Percentiles rank a stretch among this genome's conserved stretches.
Evolutionary conservation across 768 basidiomycete genomes (phyloP).

Genomic region (Gyrodon lividus): DNA sequence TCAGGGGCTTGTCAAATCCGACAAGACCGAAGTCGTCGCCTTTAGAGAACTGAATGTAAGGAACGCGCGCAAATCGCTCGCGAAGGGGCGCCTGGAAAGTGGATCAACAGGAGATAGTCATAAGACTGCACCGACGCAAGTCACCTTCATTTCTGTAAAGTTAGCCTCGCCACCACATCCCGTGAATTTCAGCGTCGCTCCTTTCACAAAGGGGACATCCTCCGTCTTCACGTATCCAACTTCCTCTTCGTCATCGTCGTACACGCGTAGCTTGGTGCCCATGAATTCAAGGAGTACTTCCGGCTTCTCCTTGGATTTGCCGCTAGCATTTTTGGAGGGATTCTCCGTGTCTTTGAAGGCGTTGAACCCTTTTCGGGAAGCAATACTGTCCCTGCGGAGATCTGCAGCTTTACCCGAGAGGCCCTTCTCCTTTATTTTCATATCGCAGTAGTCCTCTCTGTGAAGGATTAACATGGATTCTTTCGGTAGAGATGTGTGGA

Average conservation of each 20-base stretch:
- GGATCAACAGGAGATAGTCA: not conserved
- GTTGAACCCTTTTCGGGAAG: constrained; percentile 63
- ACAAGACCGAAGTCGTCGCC: constrained; percentile 49
- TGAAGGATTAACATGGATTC: not conserved
- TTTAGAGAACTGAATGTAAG: constrained; percentile 47
- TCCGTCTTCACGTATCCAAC: constrained; percentile 41
- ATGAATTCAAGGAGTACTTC: constrained; percentile 76
- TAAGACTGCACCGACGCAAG: not conserved
- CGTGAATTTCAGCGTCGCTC: constrained; percentile 47
- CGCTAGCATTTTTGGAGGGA: constrained; percentile 32
- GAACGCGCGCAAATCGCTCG: constrained; percentile 45
- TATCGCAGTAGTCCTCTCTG: constrained; percentile 85
- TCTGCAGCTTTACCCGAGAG: constrained; percentile 70
- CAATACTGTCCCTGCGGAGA: constrained; percentile 54
- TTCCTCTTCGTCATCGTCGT: constrained; percentile 50
- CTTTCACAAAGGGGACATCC: constrained; percentile 43
- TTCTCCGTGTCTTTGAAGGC: constrained; percentile 71
- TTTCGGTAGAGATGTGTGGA: not conserved
- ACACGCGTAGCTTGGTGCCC: constrained; percentile 65
- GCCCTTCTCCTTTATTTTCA: constrained; percentile 96
- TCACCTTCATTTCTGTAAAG: constrained; percentile 60
- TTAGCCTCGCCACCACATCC: constrained; percentile 56
- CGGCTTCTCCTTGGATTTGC: constrained; percentile 42
- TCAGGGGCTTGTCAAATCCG: constrained; percentile 60
- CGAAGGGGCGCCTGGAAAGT: constrained; percentile 41